These are phyloP conservation scores for Parafenestella ontariensis DNA, from an alignment of 2,329 filamentous ascomycete species.

Conservation along the genomic window DNA sequence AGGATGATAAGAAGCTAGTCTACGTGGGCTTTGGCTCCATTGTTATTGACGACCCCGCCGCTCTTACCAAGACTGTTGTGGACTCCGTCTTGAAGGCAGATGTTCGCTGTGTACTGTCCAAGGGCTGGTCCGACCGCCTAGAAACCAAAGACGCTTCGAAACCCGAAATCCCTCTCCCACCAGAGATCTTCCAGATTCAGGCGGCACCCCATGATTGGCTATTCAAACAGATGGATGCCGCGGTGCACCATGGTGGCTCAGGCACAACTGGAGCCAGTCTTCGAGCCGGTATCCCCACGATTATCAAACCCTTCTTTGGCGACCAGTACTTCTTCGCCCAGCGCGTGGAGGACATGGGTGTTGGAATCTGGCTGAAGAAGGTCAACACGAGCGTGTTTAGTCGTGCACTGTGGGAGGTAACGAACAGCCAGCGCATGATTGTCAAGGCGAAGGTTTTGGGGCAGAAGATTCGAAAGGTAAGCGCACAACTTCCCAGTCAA, in stretches of 20 bases:
- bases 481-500: constrained; percentile 47
- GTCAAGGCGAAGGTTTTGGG: constrained; percentile 82
- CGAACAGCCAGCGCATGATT: constrained; percentile 90
- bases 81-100: constrained; percentile 90
- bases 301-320: constrained; percentile 96
- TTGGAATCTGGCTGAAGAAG: constrained; percentile 87
- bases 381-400: constrained; percentile 88
- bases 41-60: constrained; percentile 86
- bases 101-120: constrained; percentile 91
- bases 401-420: constrained; percentile 87
- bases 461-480: constrained; percentile 84
- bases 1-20: constrained; percentile 87
- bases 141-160: constrained; percentile 64
- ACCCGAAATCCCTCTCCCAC: constrained; percentile 72
- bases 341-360: constrained; percentile 89
- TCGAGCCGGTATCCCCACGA: constrained; percentile 88
- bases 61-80: constrained; percentile 90
- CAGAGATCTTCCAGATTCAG: constrained; percentile 86
- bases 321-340: constrained; percentile 97
- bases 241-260: constrained; percentile 91
- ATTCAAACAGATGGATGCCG: constrained; percentile 91
- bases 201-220: constrained; percentile 96
- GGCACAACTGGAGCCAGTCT: constrained; percentile 95
- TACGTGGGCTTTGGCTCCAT: constrained; percentile 98
- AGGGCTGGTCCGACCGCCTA: constrained; percentile 93